Evolutionary conservation across 345 rosid species (phyloP).

Genomic region (Melastoma malabathricum): DNA sequence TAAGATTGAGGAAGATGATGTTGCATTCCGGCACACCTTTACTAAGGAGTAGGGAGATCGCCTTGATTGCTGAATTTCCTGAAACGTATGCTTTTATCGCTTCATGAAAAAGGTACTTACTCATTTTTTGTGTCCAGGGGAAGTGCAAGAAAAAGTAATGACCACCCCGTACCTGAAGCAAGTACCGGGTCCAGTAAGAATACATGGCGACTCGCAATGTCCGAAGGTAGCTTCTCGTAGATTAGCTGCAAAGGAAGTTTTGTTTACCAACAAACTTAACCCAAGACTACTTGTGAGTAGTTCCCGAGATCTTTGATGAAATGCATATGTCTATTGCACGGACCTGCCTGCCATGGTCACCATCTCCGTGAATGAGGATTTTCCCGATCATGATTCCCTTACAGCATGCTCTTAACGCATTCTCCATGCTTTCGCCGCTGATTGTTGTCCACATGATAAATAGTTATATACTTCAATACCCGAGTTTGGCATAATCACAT

Average conservation of each 20-base stretch:
- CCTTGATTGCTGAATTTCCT: slow-evolving; percentile 80
- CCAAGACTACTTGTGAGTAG: too few relatives aligned
- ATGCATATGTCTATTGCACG: slow-evolving; percentile 3
- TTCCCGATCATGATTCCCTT: slow-evolving; percentile 87
- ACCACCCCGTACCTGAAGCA: slow-evolving; percentile 63
- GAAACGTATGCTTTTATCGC: slow-evolving; percentile 2
- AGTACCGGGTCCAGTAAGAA: slow-evolving; percentile 80
- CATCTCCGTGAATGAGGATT: slow-evolving; percentile 72
- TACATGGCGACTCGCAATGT: slow-evolving; percentile 74
- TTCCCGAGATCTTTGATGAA: background rate
- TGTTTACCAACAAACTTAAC: too few relatives aligned
- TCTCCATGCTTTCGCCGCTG: slow-evolving; percentile 98
- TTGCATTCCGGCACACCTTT: slow-evolving; percentile 71
- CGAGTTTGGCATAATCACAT: too few relatives aligned
- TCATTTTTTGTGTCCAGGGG: background rate
- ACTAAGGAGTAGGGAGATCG: slow-evolving; percentile 56
- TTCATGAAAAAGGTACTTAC: too few relatives aligned
- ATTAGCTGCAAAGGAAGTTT: slow-evolving; percentile 51
- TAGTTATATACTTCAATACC: too few relatives aligned
- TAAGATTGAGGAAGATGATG: slow-evolving; percentile 87
- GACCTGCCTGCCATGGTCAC: slow-evolving; percentile 66
- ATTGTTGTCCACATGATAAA: too few relatives aligned
- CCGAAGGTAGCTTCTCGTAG: slow-evolving; percentile 82
- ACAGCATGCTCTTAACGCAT: slow-evolving; percentile 88
- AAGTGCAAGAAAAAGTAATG: background rate